phyloP scores from a whole-genome alignment of 768 basidiomycete species.

The Boletus fagicola region DNA sequence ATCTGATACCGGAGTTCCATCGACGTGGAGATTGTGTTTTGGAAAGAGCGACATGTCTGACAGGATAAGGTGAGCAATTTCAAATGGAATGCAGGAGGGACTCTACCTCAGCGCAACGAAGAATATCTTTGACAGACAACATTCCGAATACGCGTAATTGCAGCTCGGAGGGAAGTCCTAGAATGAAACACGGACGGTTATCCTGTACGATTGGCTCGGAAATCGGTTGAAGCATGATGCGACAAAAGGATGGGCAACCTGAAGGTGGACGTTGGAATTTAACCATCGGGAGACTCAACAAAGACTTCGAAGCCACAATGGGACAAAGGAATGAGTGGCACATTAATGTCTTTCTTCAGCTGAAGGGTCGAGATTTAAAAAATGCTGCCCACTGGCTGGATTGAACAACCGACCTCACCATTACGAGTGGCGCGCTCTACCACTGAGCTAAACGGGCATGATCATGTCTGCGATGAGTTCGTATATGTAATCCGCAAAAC shows the following conservation, averaged over 20 bases:
- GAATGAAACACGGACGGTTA: background rate
- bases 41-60: background rate
- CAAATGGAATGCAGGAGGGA: background rate
- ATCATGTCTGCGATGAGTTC: no score
- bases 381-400: conserved; percentile 39
- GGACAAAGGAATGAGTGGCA: background rate
- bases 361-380: background rate
- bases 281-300: background rate
- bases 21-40: background rate
- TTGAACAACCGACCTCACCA: conserved; percentile 46
- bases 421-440: conserved; percentile 45
- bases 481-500: no score
- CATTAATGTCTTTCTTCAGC: background rate
- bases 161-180: background rate
- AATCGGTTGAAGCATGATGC: background rate
- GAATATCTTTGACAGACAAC: background rate
- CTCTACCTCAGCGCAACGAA: background rate
- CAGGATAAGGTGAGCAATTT: background rate
- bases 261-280: background rate
- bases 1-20: background rate
- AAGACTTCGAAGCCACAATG: background rate
- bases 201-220: background rate
- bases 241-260: background rate
- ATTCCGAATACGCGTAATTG: background rate
- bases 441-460: conserved; percentile 41